Evolutionary conservation across 768 basidiomycete species (phyloP).

Genomic region (Boletus insuetus): DNA sequence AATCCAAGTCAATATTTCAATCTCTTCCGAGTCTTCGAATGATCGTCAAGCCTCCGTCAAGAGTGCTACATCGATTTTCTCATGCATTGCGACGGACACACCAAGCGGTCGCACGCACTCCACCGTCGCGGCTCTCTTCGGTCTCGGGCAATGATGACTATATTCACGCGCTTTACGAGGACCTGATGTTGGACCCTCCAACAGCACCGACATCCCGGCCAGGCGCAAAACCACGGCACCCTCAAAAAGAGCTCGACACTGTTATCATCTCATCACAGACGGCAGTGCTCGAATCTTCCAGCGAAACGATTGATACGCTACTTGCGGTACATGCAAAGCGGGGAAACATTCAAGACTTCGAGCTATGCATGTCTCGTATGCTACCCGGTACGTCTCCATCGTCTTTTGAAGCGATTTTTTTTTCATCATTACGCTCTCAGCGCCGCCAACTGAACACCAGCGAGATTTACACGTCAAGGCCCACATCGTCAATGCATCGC

Average conservation of each 20-base stretch:
- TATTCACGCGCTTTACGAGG: conserved; percentile 37
- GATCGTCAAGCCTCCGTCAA: conserved; percentile 1
- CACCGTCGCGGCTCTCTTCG: neutral
- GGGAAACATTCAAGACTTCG: conserved; percentile 46
- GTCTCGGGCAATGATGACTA: conserved; percentile 4
- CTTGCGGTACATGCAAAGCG: conserved; percentile 47
- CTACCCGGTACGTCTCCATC: conserved; percentile 39
- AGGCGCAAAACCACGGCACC: no score
- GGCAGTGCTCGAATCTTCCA: conserved; percentile 6
- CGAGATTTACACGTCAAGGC: conserved; percentile 73
- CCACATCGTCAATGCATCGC: conserved; percentile 39
- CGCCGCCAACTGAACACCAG: conserved; percentile 49
- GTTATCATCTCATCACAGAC: neutral
- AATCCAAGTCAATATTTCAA: no score
- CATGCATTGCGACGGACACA: conserved; percentile 16
- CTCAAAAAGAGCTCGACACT: no score
- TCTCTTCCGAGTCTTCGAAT: neutral
- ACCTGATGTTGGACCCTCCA: conserved; percentile 33
- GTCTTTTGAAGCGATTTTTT: neutral
- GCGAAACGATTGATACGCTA: conserved; percentile 43
- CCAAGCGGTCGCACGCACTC: conserved; percentile 12
- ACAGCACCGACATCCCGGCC: neutral
- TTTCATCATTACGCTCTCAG: conserved; percentile 19
- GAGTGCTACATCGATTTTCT: conserved; percentile 2
- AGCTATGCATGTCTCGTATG: conserved; percentile 43